Evolutionary conservation across 768 basidiomycete genomes (phyloP), one percentile per base, ranked within the genome.

Genomic region (Hypholoma fasciculare): DNA sequence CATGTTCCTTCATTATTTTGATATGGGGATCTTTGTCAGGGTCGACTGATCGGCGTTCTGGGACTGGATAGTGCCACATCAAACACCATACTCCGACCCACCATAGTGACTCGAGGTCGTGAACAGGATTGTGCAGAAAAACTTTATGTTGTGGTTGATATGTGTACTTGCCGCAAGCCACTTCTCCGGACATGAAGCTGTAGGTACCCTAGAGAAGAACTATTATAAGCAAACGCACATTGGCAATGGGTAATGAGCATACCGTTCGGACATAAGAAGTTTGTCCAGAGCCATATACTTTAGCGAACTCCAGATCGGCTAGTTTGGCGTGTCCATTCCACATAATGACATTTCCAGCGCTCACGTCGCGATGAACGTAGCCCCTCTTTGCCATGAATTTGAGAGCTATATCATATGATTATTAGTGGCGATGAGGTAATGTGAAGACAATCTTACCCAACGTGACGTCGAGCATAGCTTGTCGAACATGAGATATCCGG

Each of bases 21-120:
- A 34, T 34, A 34, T 34, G 30, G 2, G 2, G 1, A 1, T 34
- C 6, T 34, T 42, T 42, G 40, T 9, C 40, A 14, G 40, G 13
- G 13, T 16, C 40, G 3, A 42, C 13, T 14, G 40, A 6, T 17
- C 7, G 13, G 17, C 3, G 17, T 1, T 42, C 17, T 36, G 50
- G 14, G 23, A 39, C 34, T 13, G 50, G 50, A 9, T 37, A 52
- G 39, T 36, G 17, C 5, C 36, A 52, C 27, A 52, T 36, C 16
- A 37, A 27, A n/a, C 34, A 36, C 50, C 50, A 52, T 19, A 38
- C 50, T 9, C 34, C 50, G 12, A 52, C 50, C 50, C 50, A 52
- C 50, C 50, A 52, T 9, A 52, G 50, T 1, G 50, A 52, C 19
- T 52, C 50, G 6, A 52, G 50, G n/a, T 52, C 50, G 36, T 52